These are phyloP conservation scores for Acanthamoeba triangularis DNA, from an alignment of 208 protist genomes.

Conservation along the genomic window DNA sequence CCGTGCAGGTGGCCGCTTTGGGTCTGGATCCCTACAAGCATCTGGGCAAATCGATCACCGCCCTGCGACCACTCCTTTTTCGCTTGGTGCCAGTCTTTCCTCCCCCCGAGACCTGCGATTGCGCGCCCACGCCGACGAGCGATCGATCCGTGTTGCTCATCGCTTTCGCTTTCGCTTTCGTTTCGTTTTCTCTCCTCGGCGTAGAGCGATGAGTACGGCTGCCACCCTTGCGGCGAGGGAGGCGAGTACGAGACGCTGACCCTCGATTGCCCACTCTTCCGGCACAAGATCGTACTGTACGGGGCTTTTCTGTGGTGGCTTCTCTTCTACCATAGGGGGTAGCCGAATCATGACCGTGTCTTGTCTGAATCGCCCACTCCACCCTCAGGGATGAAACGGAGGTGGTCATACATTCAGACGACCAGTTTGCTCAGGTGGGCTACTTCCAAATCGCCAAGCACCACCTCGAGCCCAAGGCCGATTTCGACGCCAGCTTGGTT, in stretches of 20 bases:
- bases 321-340: neutral
- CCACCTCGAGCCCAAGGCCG: slow-evolving; percentile 81
- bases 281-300: slow-evolving; percentile 88
- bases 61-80: slow-evolving; percentile 88
- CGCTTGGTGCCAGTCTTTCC: no score
- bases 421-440: slow-evolving; percentile 85
- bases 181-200: neutral
- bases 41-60: slow-evolving; percentile 94
- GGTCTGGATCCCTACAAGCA: slow-evolving; percentile 94
- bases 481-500: neutral
- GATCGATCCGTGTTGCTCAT: no score
- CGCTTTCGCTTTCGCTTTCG: no score
- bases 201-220: slow-evolving; percentile 85
- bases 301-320: neutral
- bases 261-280: slow-evolving; percentile 98
- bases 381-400: slow-evolving; percentile 83
- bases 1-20: slow-evolving; percentile 93
- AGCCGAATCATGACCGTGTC: neutral
- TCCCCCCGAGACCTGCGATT: no score
- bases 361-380: neutral
- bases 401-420: slow-evolving; percentile 83
- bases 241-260: slow-evolving; percentile 99
- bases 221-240: slow-evolving; percentile 99
- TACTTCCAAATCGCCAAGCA: slow-evolving; percentile 82
- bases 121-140: no score